Percentiles rank a stretch among this genome's conserved stretches.
These are phyloP conservation scores for Condylostoma magnum DNA, from an alignment of 169 alveolate species.

Conservation along the genomic window DNA sequence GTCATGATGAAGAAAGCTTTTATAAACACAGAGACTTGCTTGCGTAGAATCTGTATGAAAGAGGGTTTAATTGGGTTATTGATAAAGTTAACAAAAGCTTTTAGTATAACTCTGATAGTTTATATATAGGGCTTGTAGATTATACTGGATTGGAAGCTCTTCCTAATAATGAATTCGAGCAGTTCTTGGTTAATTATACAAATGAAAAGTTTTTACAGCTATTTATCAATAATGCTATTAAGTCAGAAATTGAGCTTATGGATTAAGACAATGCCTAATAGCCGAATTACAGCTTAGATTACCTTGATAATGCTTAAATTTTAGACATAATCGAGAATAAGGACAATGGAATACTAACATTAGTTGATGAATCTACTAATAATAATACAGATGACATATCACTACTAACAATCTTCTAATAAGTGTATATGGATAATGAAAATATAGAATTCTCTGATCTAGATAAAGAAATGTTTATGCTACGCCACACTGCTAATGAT, in stretches of 20 bases:
- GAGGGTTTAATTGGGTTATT: conserved; percentile 94
- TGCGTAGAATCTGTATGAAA: conserved; percentile 95
- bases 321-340: conserved; percentile 35
- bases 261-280: conserved; percentile 75
- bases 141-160: conserved; percentile 98
- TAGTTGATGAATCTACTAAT: conserved; percentile 33
- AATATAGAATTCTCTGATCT: conserved; percentile 38
- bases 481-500: conserved; percentile 79
- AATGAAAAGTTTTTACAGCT: conserved; percentile 96
- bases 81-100: conserved; percentile 91
- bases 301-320: conserved; percentile 51
- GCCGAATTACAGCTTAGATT: conserved; percentile 49
- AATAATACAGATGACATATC: background rate
- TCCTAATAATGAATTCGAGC: conserved; percentile 96
- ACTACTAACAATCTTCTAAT: background rate
- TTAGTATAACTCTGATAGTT: conserved; percentile 32
- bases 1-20: conserved; percentile 46
- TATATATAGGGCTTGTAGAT: conserved; percentile 94
- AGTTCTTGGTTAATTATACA: conserved; percentile 96
- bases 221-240: conserved; percentile 94
- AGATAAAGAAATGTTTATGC: conserved; percentile 56
- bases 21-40: conserved; percentile 91
- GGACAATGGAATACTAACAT: conserved; percentile 31
- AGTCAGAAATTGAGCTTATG: conserved; percentile 89
- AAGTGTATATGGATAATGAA: background rate